These are phyloP conservation scores for Parathielavia appendiculata DNA, from an alignment of 495 filamentous ascomycete species.

Conservation along the genomic window DNA sequence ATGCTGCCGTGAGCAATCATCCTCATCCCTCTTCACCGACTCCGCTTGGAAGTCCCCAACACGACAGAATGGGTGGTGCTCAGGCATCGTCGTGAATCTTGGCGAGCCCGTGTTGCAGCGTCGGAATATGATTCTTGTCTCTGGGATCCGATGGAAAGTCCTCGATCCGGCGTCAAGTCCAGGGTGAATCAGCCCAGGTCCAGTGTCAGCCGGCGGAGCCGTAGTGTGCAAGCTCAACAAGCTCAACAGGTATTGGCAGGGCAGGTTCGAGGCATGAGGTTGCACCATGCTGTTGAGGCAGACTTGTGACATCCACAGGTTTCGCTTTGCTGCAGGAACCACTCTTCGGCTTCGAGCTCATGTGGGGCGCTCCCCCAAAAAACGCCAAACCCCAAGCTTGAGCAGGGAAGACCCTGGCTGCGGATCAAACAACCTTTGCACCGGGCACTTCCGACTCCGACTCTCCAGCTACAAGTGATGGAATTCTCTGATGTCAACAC, in stretches of 20 bases:
- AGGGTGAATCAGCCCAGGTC: conserved; percentile 12
- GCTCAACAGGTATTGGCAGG: conserved; percentile 10
- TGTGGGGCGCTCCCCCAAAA: background rate
- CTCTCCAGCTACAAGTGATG: conserved; percentile 1
- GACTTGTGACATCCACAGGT: conserved; percentile 27
- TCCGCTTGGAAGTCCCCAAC: background rate
- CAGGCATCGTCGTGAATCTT: background rate
- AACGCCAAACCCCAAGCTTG: conserved; percentile 13
- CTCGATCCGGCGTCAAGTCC: conserved; percentile 23
- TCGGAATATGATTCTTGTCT: background rate
- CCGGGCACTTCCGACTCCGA: conserved; percentile 9
- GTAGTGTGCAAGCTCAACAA: background rate
- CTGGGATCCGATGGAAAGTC: conserved; percentile 22
- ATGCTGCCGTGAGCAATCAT: too few relatives aligned
- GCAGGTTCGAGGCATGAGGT: conserved; percentile 24
- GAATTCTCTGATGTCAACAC: too few relatives aligned
- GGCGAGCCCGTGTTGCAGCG: background rate
- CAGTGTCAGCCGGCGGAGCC: too few relatives aligned
- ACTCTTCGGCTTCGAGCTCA: conserved; percentile 9
- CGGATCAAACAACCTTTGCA: conserved; percentile 22
- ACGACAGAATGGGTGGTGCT: too few relatives aligned
- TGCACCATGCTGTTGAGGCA: conserved; percentile 29
- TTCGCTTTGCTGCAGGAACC: conserved; percentile 24
- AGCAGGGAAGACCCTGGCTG: conserved; percentile 17
- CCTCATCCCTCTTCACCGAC: background rate